Conservation (phyloP, 805 yeast species). For the Grigorovia transvaalensis region DNA sequence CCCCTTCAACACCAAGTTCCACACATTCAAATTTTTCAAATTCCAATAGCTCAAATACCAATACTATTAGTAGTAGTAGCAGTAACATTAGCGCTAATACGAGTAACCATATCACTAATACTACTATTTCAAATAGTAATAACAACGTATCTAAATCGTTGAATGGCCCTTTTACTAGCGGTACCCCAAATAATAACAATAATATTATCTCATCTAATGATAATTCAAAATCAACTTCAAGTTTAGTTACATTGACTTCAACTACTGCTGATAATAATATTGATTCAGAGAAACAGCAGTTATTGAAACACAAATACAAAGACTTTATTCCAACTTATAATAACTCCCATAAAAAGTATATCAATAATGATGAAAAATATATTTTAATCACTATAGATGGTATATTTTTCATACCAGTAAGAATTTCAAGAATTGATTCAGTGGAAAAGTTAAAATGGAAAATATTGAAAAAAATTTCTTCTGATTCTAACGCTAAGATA, state of each 20-base stretch:
- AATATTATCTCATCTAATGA: not conserved
- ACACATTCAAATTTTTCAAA: constrained; percentile 1
- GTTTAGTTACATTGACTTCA: constrained; percentile 6
- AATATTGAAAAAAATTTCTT: constrained; percentile 30
- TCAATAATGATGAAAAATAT: constrained; percentile 17
- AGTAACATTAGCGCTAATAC: not conserved
- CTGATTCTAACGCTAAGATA: constrained; percentile 9
- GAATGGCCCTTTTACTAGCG: not conserved
- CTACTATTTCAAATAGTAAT: no score
- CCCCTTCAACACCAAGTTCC: constrained; percentile 4
- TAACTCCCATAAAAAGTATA: not conserved
- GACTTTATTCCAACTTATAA: not conserved
- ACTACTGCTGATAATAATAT: not conserved
- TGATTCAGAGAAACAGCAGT: not conserved
- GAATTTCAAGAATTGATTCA: constrained; percentile 25
- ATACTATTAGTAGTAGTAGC: not conserved
- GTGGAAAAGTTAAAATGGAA: constrained; percentile 32
- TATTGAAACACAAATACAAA: not conserved
- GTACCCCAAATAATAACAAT: not conserved
- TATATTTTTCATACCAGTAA: constrained; percentile 40
- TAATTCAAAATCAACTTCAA: constrained; percentile 1
- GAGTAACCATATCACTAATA: no score
- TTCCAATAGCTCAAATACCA: not conserved
- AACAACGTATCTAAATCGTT: not conserved
- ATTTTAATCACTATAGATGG: constrained; percentile 62